Conservation (phyloP, 2,329 filamentous ascomycete genomes). For the Apiospora marii region DNA sequence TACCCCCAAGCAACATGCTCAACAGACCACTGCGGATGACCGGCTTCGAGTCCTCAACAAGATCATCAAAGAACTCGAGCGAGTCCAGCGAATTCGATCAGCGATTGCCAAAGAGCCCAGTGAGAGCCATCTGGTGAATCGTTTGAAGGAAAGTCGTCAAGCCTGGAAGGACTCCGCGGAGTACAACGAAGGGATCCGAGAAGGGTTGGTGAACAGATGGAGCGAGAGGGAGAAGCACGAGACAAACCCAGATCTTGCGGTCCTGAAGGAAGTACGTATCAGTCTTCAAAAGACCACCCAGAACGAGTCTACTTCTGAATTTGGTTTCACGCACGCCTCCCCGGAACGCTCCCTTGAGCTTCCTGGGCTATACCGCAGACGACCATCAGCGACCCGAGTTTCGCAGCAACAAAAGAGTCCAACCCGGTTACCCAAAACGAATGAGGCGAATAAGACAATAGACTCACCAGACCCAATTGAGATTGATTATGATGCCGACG, state of each 20-base stretch:
- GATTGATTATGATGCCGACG: slow-evolving; percentile 31
- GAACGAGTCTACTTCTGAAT: neutral
- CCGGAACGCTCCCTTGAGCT: too few species aligned
- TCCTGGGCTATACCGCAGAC: too few species aligned
- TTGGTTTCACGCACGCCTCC: too few species aligned
- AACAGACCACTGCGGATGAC: neutral
- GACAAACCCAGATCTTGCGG: neutral
- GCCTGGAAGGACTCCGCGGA: neutral
- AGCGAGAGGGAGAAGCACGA: neutral
- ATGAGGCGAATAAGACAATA: neutral
- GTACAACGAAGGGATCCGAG: neutral
- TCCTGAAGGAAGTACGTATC: neutral
- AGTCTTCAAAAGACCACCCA: neutral
- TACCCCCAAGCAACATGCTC: too few species aligned
- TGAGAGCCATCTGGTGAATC: neutral
- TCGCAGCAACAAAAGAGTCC: neutral
- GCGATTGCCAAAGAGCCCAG: neutral
- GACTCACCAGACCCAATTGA: too few species aligned
- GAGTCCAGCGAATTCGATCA: neutral
- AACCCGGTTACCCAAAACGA: neutral
- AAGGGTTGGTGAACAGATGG: neutral
- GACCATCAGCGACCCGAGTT: too few species aligned
- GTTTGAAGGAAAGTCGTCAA: neutral
- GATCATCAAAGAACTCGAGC: neutral
- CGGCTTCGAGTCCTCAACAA: neutral